Conservation (phyloP, 768 basidiomycete species). For the Trametes cubensis region DNA sequence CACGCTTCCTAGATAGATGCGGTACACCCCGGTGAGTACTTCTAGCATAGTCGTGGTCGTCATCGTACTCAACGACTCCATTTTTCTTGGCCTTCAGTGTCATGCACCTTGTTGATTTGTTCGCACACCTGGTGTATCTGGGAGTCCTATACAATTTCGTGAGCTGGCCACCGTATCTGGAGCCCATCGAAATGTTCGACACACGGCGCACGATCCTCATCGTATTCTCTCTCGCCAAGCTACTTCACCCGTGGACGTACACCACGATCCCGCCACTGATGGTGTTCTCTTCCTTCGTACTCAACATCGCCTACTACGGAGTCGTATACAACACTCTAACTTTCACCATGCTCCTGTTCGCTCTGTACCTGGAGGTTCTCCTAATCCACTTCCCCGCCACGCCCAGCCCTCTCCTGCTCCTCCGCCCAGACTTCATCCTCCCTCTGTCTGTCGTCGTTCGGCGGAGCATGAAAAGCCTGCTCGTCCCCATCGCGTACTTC, state of each 20-base stretch:
- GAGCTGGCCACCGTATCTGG: constrained; percentile 6
- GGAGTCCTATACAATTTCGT: constrained; percentile 39
- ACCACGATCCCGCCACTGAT: constrained; percentile 41
- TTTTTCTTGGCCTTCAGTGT: constrained; percentile 36
- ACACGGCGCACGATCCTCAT: constrained; percentile 34
- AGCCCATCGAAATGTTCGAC: neutral
- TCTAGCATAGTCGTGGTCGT: neutral
- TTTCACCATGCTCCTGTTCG: constrained; percentile 46
- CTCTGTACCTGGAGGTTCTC: constrained; percentile 45
- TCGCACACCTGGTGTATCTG: constrained; percentile 44
- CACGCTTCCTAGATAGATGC: constrained; percentile 40
- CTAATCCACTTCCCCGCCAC: constrained; percentile 47
- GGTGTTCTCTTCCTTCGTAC: constrained; percentile 44
- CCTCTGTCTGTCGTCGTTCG: constrained; percentile 49
- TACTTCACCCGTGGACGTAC: constrained; percentile 38
- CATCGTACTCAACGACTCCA: neutral
- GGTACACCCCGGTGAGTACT: constrained; percentile 49
- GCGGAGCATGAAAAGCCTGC: constrained; percentile 40
- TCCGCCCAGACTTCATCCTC: constrained; percentile 42
- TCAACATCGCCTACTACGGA: constrained; percentile 39
- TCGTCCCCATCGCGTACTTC: constrained; percentile 51
- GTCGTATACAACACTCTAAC: constrained; percentile 45
- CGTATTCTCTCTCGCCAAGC: constrained; percentile 42
- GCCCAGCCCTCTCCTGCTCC: constrained; percentile 49
- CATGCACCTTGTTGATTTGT: constrained; percentile 47